Conservation (phyloP, 768 basidiomycete genomes). For the Tricholoma sp. region DNA sequence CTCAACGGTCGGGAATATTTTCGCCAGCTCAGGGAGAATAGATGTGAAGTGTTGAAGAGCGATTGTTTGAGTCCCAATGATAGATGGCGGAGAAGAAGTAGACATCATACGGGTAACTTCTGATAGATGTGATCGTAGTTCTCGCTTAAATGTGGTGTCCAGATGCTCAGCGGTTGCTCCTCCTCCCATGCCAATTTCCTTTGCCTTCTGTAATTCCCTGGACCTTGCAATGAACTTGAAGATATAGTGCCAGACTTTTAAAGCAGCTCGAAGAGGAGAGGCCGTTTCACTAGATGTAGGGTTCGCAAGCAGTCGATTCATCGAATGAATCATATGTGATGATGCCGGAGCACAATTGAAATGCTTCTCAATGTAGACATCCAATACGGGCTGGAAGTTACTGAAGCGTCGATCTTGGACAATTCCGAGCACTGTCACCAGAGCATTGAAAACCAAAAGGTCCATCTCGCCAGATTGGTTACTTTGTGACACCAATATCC, state of each 20-base stretch:
- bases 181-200: conserved; percentile 73
- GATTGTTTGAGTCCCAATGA: conserved; percentile 94
- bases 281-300: conserved; percentile 71
- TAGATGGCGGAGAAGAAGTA: conserved; percentile 66
- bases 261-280: conserved; percentile 74
- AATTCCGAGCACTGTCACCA: conserved; percentile 88
- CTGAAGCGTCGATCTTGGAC: conserved; percentile 92
- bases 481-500: conserved; percentile 69
- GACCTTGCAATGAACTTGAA: conserved; percentile 94
- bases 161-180: conserved; percentile 84
- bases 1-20: conserved; percentile 76
- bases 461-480: conserved; percentile 81
- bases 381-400: conserved; percentile 90
- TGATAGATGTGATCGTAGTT: conserved; percentile 67
- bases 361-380: conserved; percentile 89
- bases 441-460: conserved; percentile 80
- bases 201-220: conserved; percentile 78
- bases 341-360: conserved; percentile 79
- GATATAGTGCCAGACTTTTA: conserved; percentile 97
- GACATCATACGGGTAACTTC: conserved; percentile 91
- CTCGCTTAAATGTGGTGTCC: conserved; percentile 79
- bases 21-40: conserved; percentile 81
- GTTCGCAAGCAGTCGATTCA: conserved; percentile 75
- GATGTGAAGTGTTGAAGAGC: conserved; percentile 92
- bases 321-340: conserved; percentile 79